phyloP scores from a whole-genome alignment of 2,329 filamentous ascomycete species.

The Talaromyces piceae region DNA sequence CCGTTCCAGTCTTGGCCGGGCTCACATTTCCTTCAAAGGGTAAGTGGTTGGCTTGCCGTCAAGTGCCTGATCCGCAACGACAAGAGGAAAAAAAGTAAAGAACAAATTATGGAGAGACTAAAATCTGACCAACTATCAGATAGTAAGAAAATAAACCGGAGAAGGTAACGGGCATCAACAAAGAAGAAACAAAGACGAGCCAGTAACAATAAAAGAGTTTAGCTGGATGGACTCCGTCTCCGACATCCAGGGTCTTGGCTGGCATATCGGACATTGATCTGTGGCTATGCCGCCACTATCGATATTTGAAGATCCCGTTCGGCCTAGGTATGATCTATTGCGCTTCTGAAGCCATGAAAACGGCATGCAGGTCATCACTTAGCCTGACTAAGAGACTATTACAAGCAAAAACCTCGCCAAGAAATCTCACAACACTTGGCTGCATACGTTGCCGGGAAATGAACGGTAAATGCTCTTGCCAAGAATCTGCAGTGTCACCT shows the following conservation, averaged over 20 bases:
- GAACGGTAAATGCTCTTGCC: neutral
- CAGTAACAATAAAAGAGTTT: neutral
- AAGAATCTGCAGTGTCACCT: neutral
- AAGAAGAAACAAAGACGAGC: neutral
- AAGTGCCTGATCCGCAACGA: too few species aligned
- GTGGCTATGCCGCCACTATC: neutral
- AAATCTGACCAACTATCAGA: too few species aligned
- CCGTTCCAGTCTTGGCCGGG: too few species aligned
- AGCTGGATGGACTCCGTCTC: too few species aligned
- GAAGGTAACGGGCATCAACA: too few species aligned
- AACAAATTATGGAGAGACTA: too few species aligned
- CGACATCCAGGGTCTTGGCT: neutral
- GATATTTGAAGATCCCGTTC: neutral
- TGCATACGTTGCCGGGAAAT: neutral
- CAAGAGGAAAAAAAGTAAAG: too few species aligned
- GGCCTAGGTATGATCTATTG: neutral
- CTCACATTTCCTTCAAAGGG: too few species aligned
- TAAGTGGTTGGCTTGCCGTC: too few species aligned
- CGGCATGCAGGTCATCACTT: neutral
- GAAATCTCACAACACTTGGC: neutral
- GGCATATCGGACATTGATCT: neutral
- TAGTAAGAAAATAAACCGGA: too few species aligned
- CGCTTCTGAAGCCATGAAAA: neutral
- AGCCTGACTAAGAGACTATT: neutral
- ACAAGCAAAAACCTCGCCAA: neutral